Evolutionary conservation across 1,139 yeast species (phyloP).

Genomic region (Hanseniaspora uvarum): DNA sequence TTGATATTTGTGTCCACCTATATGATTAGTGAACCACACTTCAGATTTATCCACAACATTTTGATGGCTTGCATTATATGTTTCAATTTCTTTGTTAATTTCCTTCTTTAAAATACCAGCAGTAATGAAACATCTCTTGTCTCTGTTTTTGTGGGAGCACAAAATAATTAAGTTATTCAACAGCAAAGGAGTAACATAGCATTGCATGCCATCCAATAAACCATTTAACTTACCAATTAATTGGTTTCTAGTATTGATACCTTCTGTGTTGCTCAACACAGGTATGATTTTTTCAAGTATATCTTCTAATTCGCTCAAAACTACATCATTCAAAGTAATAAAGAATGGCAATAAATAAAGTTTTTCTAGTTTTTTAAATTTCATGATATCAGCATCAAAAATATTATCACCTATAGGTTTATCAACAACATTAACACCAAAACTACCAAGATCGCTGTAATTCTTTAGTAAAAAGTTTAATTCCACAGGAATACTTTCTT

Average conservation of each 20-base stretch:
- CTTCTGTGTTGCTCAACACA: constrained; percentile 27
- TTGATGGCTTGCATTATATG: constrained; percentile 63
- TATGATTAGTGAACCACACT: constrained; percentile 64
- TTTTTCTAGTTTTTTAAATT: constrained; percentile 34
- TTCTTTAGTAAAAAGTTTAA: constrained; percentile 26
- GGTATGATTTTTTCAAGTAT: constrained; percentile 44
- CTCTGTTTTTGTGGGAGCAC: constrained; percentile 86
- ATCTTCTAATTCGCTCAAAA: constrained; percentile 36
- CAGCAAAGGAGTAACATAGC: constrained; percentile 33
- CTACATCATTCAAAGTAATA: constrained; percentile 30
- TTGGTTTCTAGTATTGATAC: constrained; percentile 21
- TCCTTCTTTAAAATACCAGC: constrained; percentile 77
- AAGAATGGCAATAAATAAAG: constrained; percentile 11
- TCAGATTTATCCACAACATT: constrained; percentile 65
- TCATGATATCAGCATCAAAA: constrained; percentile 37
- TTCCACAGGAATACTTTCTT: constrained; percentile 43
- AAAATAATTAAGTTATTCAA: constrained; percentile 55
- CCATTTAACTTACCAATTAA: constrained; percentile 26
- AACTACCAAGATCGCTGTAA: constrained; percentile 26
- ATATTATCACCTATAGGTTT: constrained; percentile 11
- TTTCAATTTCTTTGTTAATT: constrained; percentile 50
- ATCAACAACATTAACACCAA: constrained; percentile 33
- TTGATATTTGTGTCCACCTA: constrained; percentile 91
- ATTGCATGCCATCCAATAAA: constrained; percentile 21
- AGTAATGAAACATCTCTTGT: constrained; percentile 84